Conservation (phyloP, 805 yeast species). For the Cyberlindnera xylosilytica region DNA sequence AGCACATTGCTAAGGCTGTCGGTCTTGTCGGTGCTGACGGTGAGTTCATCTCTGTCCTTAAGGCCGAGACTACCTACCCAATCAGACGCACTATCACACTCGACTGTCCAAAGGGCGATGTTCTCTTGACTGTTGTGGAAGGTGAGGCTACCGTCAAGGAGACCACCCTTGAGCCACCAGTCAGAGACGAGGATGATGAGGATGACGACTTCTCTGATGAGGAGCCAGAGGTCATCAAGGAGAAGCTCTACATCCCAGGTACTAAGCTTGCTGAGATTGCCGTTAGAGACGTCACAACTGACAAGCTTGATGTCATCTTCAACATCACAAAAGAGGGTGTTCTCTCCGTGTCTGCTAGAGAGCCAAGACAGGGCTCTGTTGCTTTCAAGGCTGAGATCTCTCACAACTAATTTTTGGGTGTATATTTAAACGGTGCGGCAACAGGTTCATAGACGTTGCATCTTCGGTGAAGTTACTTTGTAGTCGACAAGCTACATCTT, state of each 20-base stretch:
- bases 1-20: conserved; percentile 78
- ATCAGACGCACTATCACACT: conserved; percentile 72
- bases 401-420: conserved; percentile 1
- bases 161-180: conserved; percentile 65
- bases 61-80: conserved; percentile 87
- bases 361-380: conserved; percentile 55
- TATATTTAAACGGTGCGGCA: background rate
- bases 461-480: background rate
- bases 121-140: conserved; percentile 72
- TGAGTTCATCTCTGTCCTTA: conserved; percentile 67
- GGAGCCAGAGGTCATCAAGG: conserved; percentile 85
- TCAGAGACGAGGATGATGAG: conserved; percentile 51
- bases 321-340: conserved; percentile 59
- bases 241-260: conserved; percentile 71
- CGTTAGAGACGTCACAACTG: conserved; percentile 63
- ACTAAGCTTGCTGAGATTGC: conserved; percentile 75
- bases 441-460: background rate
- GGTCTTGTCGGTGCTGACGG: conserved; percentile 79
- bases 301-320: conserved; percentile 59
- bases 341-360: conserved; percentile 59
- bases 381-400: conserved; percentile 52
- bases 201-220: conserved; percentile 64
- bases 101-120: conserved; percentile 57
- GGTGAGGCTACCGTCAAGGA: conserved; percentile 83
- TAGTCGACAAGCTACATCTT: too few species aligned